These are phyloP conservation scores for Pugionium cornutum DNA, from an alignment of 345 rosid genomes.

Conservation along the genomic window DNA sequence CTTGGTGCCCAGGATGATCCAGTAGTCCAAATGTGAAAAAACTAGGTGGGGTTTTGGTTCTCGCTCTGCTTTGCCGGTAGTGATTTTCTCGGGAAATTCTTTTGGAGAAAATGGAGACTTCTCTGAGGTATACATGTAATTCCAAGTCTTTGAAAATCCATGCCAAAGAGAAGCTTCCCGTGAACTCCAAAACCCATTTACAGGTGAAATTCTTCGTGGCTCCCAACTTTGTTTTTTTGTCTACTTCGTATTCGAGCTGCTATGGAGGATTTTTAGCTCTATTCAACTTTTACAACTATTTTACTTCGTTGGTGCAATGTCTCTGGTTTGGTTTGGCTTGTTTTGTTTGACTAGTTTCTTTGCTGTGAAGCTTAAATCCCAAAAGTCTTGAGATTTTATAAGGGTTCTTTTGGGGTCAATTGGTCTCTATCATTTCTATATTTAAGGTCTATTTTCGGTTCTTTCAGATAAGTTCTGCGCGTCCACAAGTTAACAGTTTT, in stretches of 20 bases:
- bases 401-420: background rate
- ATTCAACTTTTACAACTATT: background rate
- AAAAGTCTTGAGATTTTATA: background rate
- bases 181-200: constrained; percentile 64
- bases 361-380: background rate
- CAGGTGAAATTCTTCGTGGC: constrained; percentile 50
- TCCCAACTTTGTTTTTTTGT: background rate
- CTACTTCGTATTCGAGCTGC: constrained; percentile 15
- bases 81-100: constrained; percentile 31
- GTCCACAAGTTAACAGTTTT: background rate
- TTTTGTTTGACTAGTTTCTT: constrained; percentile 10
- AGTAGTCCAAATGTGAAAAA: constrained; percentile 7
- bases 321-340: background rate
- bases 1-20: constrained; percentile 31
- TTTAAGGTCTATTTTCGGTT: background rate
- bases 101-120: constrained; percentile 63
- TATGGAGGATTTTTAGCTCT: constrained; percentile 1
- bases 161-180: constrained; percentile 73
- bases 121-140: constrained; percentile 64
- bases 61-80: background rate
- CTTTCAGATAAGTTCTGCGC: background rate
- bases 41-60: constrained; percentile 42
- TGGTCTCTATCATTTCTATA: background rate
- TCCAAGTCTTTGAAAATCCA: constrained; percentile 73
- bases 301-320: background rate